Base-by-base conservation (phyloP, 805 yeast genomes). In the Blastobotrys muscicola region DNA sequence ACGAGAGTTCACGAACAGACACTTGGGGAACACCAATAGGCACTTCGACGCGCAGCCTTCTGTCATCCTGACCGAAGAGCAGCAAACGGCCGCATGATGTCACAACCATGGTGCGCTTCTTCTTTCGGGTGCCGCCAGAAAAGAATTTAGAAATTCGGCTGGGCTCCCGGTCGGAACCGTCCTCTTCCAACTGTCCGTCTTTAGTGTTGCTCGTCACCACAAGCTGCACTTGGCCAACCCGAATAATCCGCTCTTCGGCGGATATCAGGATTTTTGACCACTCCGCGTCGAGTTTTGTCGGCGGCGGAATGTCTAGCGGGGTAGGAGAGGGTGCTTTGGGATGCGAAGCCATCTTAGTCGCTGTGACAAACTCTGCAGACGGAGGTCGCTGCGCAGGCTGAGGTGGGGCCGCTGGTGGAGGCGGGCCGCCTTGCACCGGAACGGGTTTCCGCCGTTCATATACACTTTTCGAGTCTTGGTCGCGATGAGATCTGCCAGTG, bases 201-300 rank as follows among this genome's bases (percentile, higher is more conserved):
- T 42, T 38, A 11, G 38, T 29, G 33, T 36, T 35, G 29, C 26
- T 33, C 8, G 44, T 50, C 16, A 45, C 33, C 9, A 44, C 14
- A 3, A 61, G 56, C 12, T 42, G 32, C 2, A 70, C 72, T 2
- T 65, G 62, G 1, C 76, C 78, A 10, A 69, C 50, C 43, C 65
- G 65, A 43, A 73, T 46, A 5, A 75, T 62, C 37, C 80, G 62
- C 55, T 75, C 81, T 32, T 70, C 69, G 7, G 66, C 59, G 41
- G 67, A 66, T 11, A 53, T 55, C 39, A 75, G 61, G 42, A 68
- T 62, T 23, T 54, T 53, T 8, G 65, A 59, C 74, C 76, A 75
- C 16, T 76, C 76, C 3, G 65, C 57, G 48, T 75, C 81, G 2
- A 71, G 50, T 8, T 69, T 56, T 1, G 72, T 60, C n/a, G 65